Evolutionary conservation across 2,329 filamentous ascomycete genomes (phyloP).

Genomic region (Pezicula radicicola): DNA sequence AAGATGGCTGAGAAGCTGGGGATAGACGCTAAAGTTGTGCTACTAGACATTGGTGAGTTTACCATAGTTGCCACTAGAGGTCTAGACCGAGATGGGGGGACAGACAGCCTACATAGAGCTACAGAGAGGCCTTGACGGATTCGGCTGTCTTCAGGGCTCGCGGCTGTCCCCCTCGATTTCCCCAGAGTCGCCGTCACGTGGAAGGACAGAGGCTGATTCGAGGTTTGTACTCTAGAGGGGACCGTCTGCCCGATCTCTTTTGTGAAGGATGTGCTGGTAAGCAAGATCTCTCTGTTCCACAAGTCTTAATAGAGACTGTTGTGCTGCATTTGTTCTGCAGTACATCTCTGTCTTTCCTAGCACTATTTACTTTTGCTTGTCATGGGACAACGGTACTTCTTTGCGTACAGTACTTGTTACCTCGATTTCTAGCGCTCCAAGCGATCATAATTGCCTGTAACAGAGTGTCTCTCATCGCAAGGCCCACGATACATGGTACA

Average conservation of each 20-base stretch:
- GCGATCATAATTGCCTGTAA: too few relatives aligned
- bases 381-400: too few relatives aligned
- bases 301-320: too few relatives aligned
- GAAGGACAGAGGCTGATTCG: slow-evolving; percentile 10
- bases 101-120: background rate
- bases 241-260: slow-evolving; percentile 82
- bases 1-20: background rate
- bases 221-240: slow-evolving; percentile 54
- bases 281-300: slow-evolving; percentile 28
- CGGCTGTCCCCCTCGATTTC: background rate
- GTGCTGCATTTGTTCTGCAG: too few relatives aligned
- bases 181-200: slow-evolving; percentile 10
- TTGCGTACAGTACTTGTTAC: too few relatives aligned
- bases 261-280: slow-evolving; percentile 79
- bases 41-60: slow-evolving; percentile 31
- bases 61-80: background rate
- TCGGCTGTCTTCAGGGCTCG: background rate
- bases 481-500: background rate
- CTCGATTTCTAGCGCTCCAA: too few relatives aligned
- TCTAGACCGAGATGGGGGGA: background rate
- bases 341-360: too few relatives aligned
- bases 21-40: slow-evolving; percentile 16
- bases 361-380: too few relatives aligned
- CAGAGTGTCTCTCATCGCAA: too few relatives aligned
- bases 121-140: too few relatives aligned